Conservation (phyloP, 2,329 filamentous ascomycete species). For the Septoria linicola region DNA sequence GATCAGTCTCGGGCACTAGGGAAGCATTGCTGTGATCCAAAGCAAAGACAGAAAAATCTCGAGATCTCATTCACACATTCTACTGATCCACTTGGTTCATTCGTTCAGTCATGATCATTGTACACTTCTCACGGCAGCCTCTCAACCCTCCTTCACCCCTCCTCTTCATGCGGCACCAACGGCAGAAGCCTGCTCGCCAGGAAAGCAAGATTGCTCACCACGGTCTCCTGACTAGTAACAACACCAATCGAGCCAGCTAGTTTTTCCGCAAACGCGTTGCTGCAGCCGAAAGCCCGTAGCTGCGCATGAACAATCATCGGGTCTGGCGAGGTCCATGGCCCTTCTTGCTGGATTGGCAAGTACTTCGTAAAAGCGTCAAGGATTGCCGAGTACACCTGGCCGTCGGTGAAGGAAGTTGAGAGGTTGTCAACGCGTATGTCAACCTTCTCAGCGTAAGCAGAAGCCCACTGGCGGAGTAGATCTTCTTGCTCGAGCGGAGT, state of each 20-base stretch:
- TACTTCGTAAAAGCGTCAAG: slow-evolving; percentile 47
- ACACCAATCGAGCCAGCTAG: slow-evolving; percentile 40
- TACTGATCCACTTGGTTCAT: too few species aligned
- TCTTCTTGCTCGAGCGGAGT: slow-evolving; percentile 7
- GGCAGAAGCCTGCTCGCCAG: slow-evolving; percentile 59
- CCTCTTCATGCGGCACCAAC: too few species aligned
- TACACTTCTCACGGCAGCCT: too few species aligned
- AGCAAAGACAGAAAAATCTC: too few species aligned
- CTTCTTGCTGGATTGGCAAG: slow-evolving; percentile 31
- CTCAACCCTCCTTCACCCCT: too few species aligned
- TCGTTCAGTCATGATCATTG: too few species aligned
- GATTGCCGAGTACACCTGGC: slow-evolving; percentile 54
- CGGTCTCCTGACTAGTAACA: slow-evolving; percentile 56
- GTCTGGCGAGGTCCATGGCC: too few species aligned
- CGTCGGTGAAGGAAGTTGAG: slow-evolving; percentile 59
- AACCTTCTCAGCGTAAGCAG: slow-evolving; percentile 39
- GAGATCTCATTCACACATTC: too few species aligned
- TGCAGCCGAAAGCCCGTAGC: slow-evolving; percentile 45
- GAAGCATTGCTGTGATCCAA: too few species aligned
- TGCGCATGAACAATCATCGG: slow-evolving; percentile 35
- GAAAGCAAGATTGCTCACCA: slow-evolving; percentile 57
- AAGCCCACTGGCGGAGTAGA: slow-evolving; percentile 57
- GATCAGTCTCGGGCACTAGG: too few species aligned
- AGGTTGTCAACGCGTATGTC: slow-evolving; percentile 51
- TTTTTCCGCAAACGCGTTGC: slow-evolving; percentile 46